phyloP scores from a whole-genome alignment of 129 eudicot species.

The Cynara cardunculus region DNA sequence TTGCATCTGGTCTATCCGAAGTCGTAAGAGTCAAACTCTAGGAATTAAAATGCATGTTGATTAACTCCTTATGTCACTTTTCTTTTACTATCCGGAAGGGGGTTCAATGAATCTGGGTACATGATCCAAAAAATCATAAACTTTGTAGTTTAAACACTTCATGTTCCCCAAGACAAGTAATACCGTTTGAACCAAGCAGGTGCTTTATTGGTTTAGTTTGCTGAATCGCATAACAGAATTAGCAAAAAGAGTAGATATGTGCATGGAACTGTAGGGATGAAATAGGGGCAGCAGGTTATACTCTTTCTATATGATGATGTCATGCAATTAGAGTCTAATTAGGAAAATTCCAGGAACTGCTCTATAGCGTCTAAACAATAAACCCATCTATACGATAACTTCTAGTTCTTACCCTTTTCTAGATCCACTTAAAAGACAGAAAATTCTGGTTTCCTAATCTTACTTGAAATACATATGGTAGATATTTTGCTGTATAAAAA shows the following conservation, averaged over 20 bases:
- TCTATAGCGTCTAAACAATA: neutral
- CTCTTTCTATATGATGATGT: neutral
- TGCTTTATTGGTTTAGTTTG: neutral
- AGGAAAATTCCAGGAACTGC: neutral
- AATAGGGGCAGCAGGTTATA: neutral
- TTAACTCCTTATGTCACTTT: constrained; percentile 1
- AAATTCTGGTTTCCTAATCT: neutral
- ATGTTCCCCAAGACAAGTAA: neutral
- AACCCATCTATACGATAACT: neutral
- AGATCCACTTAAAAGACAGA: neutral
- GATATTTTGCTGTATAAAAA: neutral
- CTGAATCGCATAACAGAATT: neutral
- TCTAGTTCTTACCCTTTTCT: neutral
- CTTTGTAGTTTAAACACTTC: neutral
- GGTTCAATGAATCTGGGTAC: neutral
- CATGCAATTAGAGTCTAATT: neutral
- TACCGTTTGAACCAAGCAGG: neutral
- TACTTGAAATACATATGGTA: neutral
- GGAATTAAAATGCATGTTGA: neutral
- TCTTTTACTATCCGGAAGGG: neutral
- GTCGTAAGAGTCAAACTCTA: neutral
- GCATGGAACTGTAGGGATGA: neutral
- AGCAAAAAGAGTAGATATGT: neutral
- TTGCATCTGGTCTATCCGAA: neutral
- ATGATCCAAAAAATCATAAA: neutral